Evolutionary conservation across 371 early-diverging fungal species (phyloP), one percentile per base, ranked within the genome.

Genomic region (Conidiobolus incongruus): DNA sequence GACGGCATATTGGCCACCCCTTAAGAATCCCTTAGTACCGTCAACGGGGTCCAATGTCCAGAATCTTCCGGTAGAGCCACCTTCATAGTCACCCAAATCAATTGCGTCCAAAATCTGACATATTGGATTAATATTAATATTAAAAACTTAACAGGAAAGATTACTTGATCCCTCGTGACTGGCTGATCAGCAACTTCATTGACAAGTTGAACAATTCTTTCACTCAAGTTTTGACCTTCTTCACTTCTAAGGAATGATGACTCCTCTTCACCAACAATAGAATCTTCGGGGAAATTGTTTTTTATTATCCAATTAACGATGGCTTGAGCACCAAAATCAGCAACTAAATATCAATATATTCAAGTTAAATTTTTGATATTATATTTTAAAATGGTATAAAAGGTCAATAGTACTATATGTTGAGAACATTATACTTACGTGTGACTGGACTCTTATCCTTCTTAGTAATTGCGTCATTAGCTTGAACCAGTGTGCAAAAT

Each of bases 31-130:
- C 57, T 81, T 81, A 22, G 84, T 84, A 19, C 85, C 87, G 56
- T 89, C 96, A 54, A 95, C 86, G 2, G 96, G 96, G 56, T 96
- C 96, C 46, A 96, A 63, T 13, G 92, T 86, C 95, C 95, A 96
- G 66, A 61, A 56, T 45, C 92, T 72, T 12, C 89, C 91, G 28
- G 59, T 53, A 0, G 77, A 28, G 4, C 90, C 90, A 30, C 92
- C 92, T 11, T 56, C 66, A 60, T 71, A 80, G 37, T 68, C 72
- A 12, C 93, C 95, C n/a, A 79, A 67, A 52, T 94, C 93, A 56
- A 95, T 92, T 6, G 81, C 67, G 33, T 67, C 63, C 19, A 82
- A 55, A 22, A 88, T 59, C 84, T 89, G 23, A 15, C 24, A 13
- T 22, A 47, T 16, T 19, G n/a, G n/a, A n/a, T n/a, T n/a, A n/a